A percentile compares a stretch with the other conserved stretches of the same genome.
Conservation (phyloP, 2,329 filamentous ascomycete genomes). For the Alternaria sp. region DNA sequence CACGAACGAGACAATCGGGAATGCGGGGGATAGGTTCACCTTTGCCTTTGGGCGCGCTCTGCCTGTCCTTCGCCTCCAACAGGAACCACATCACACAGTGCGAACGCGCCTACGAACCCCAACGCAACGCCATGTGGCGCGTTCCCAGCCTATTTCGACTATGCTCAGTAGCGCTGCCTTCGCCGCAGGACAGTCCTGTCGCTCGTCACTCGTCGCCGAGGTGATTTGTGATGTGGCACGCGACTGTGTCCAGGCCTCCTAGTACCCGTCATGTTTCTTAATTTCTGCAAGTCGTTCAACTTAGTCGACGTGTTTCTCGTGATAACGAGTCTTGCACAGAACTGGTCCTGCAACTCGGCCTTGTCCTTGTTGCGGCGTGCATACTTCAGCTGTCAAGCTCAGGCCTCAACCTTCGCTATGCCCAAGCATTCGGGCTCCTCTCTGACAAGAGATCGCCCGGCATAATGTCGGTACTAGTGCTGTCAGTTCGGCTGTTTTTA, state of each 20-base stretch:
- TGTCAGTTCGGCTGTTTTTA: neutral
- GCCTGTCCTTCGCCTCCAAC: neutral
- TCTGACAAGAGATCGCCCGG: conserved; percentile 10
- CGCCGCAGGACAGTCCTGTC: conserved; percentile 1
- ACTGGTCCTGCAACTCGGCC: neutral
- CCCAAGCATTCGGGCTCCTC: conserved; percentile 5
- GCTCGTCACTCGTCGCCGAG: conserved; percentile 1
- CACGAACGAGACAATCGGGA: conserved; percentile 12
- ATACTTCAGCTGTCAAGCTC: conserved; percentile 4
- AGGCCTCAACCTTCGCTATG: neutral
- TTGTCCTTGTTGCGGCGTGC: conserved; percentile 1
- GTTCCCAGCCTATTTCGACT: neutral
- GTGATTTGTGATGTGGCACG: conserved; percentile 6
- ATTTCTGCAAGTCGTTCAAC: neutral
- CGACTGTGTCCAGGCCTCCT: neutral
- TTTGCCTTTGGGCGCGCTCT: neutral
- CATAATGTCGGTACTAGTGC: conserved; percentile 2
- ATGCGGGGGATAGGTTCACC: neutral
- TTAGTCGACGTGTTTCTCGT: neutral
- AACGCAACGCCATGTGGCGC: conserved; percentile 2
- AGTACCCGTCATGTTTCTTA: neutral
- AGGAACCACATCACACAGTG: neutral
- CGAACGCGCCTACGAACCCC: neutral
- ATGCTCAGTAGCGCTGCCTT: conserved; percentile 2
- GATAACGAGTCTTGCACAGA: neutral